Conservation (phyloP, 331 rosid species). For the Acacia concinna region DNA sequence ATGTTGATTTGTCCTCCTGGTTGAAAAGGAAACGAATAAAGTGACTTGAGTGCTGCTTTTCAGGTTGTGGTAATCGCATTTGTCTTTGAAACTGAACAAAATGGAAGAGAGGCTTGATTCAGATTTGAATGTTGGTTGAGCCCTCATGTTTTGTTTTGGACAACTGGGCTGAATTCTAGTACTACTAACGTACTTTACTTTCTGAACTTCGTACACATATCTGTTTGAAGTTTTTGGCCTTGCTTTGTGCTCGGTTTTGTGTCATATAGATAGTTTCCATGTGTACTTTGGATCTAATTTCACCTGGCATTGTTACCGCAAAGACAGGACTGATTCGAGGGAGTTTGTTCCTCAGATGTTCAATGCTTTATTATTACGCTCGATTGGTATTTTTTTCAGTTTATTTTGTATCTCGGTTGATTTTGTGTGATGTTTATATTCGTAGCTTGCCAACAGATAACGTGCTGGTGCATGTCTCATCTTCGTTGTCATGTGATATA, state of each 20-base stretch:
- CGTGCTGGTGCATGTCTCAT: conserved; percentile 33
- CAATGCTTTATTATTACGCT: not conserved
- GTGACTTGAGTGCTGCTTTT: not conserved
- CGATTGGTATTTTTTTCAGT: not conserved
- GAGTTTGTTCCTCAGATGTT: not conserved
- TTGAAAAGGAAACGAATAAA: not conserved
- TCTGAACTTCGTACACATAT: not conserved
- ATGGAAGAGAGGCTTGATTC: not conserved
- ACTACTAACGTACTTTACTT: not conserved
- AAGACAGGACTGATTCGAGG: not conserved
- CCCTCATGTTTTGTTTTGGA: not conserved
- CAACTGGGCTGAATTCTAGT: not conserved
- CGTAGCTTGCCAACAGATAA: conserved; percentile 11
- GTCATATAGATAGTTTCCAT: not conserved
- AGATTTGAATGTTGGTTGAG: not conserved
- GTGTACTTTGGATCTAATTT: not conserved
- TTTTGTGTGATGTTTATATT: conserved; percentile 5
- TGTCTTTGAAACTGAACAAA: not conserved
- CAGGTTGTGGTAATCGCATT: not conserved
- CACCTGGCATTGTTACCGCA: not conserved
- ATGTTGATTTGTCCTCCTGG: not conserved
- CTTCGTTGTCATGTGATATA: conserved; percentile 38
- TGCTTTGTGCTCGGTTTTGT: not conserved
- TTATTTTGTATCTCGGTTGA: not conserved
- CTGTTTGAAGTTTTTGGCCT: not conserved